Base-by-base conservation (phyloP, 2,329 filamentous ascomycete species). In the Fusarium dimerum region DNA sequence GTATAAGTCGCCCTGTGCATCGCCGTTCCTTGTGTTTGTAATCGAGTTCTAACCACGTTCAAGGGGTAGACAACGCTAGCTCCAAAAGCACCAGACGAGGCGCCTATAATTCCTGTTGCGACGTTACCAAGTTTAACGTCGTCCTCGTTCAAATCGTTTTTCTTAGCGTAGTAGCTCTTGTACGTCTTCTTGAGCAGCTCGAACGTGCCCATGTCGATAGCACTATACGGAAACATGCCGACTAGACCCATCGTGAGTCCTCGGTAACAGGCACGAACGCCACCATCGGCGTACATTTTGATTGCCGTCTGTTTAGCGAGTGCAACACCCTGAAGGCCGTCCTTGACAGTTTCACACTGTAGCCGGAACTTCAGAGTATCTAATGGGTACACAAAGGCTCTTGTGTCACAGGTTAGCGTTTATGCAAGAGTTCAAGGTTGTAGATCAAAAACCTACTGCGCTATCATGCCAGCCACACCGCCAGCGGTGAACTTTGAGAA, bases 171-270 rank as follows among this genome's bases (percentile, higher is more conserved):
- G 59, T 87, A 86, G 5, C 75, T 75, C 34, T 88, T 82, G 58
- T 95, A 85, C 8, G 79, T 79, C 44, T 83, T 84, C 74, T 99
- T 99, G 56, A 97, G 81, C 54, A 94, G 85, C 73, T 99, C 94
- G 67, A 97, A 99, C 1, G 91, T 96, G 59, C 90, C 91, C 66
- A 99, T 87, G 68, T 99, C 94, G 67, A 99, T 95, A 45, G 94
- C 94, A 40, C 92, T 93, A 71, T 97, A 99, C 0, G 94, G 94
- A 66, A 99, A 99, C 86, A 97, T 97, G 69, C 94, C 94, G 46
- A 97, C 76, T 5, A 99, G 80, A 15, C 94, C 94, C 83, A 97
- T 94, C 0, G 92, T 92, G 34, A 99, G 81, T 40, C 94, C 94
- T 48, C 93, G 90, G 71, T 97, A 99, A 57, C 92, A 93, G 7